Base-by-base conservation (phyloP, 257 asterid genomes). In the Jacaranda mimosifolia region DNA sequence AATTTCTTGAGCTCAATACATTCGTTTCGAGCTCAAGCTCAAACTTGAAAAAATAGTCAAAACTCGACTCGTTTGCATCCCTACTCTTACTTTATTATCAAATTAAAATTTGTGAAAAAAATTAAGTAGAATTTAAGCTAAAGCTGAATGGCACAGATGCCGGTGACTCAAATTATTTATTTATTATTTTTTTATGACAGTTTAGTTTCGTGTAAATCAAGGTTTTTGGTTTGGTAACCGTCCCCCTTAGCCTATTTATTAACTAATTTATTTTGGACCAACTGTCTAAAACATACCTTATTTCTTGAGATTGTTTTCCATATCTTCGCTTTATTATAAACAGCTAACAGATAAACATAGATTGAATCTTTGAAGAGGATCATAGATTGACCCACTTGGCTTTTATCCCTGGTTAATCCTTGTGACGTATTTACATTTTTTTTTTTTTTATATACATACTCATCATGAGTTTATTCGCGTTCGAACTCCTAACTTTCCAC, bases 141-240 rank as follows among this genome's bases (percentile, higher is more conserved):
- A 42, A 42, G 46, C 32, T 26, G 32, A 26, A 26, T 26, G 32
- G 32, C 32, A 26, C 32, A 26, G 32, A 26, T 2, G 32, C 32
- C 2, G 32, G 32, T 26, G 32, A 26, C 32, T 2, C 32, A 26
- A 26, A 0, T 26, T 26, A 26, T 26, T 26, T 26, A 26, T 26
- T 26, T 26, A 26, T 26, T 26, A 26, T 0, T 26, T 26, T 26
- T 26, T 26, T 18, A 55, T 21, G 32, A 7, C 35, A 35, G 43
- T 42, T 9, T 36, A 58, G 69, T 57, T 43, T 68, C 70, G 75
- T 46, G 70, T 77, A 19, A 5, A 53, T 38, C 72, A 26, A 55
- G 57, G 11, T 57, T 72, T 38, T 9, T 9, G 58, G 69, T 64
- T 78, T 49, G 77, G 82, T 63, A 59, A 57, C 77, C 77, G 77